Evolutionary conservation across 768 basidiomycete genomes (phyloP).

Genomic region (Trametes cinnabarina): DNA sequence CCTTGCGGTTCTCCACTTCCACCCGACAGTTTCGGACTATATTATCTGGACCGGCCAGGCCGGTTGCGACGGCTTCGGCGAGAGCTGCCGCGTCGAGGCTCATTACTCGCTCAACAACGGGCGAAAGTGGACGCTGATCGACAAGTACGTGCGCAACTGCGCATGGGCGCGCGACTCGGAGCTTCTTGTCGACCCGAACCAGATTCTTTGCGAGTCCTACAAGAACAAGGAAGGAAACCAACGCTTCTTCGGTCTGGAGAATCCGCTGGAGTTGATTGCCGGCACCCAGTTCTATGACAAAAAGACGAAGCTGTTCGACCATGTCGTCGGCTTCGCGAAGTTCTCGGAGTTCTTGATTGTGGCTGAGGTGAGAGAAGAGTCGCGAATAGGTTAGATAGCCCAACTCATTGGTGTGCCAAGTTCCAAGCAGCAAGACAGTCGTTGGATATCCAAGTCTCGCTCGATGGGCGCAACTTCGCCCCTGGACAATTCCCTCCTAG

Average conservation of each 20-base stretch:
- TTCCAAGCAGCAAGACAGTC: slow-evolving; percentile 52
- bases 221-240: slow-evolving; percentile 80
- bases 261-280: slow-evolving; percentile 75
- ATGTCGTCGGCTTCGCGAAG: slow-evolving; percentile 92
- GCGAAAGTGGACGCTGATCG: slow-evolving; percentile 69
- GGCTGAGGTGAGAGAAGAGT: slow-evolving; percentile 87
- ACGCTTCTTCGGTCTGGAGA: slow-evolving; percentile 47
- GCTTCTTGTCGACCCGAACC: slow-evolving; percentile 75
- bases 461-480: slow-evolving; percentile 86
- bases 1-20: slow-evolving; percentile 79
- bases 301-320: slow-evolving; percentile 76
- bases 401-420: slow-evolving; percentile 36
- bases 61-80: slow-evolving; percentile 51
- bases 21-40: slow-evolving; percentile 71
- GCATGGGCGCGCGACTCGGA: slow-evolving; percentile 85
- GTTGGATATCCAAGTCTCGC: slow-evolving; percentile 85
- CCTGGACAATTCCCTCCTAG: slow-evolving; percentile 86
- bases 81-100: slow-evolving; percentile 71
- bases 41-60: slow-evolving; percentile 86
- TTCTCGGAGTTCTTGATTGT: slow-evolving; percentile 97
- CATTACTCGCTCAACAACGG: slow-evolving; percentile 79
- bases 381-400: too few relatives aligned
- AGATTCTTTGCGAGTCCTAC: slow-evolving; percentile 93
- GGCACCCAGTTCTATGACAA: slow-evolving; percentile 71
- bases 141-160: slow-evolving; percentile 86